Base-by-base conservation (phyloP, 2,329 filamentous ascomycete genomes). In the Alternaria sp. region DNA sequence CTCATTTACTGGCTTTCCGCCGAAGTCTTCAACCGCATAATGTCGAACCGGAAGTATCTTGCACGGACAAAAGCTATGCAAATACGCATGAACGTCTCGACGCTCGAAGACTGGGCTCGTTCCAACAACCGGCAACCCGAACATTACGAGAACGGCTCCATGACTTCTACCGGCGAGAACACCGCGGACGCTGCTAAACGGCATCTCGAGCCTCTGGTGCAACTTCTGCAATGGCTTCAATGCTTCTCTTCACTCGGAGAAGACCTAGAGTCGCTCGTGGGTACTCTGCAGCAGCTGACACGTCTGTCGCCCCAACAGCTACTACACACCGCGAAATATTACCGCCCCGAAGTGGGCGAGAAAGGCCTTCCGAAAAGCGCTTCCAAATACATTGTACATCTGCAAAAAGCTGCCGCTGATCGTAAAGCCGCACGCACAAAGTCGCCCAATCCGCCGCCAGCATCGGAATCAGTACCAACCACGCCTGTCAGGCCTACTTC, bases 21-120 rank as follows among this genome's bases (percentile, higher is more conserved):
- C 0, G 96, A 99, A 81, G 88, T 98, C 9, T 99, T 99, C 83
- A 99, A 99, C 80, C 91, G 95, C 62, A 92, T 99, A 79, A 97
- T 99, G 92, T 95, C 92, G 28, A 97, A 96, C 75, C 89, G 93
- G 68, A 94, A 95, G 78, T 99, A 97, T 75, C 86, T 99, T 10
- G 95, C 96, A 6, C 88, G 96, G 57, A 99, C 96, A 17, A 99
- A 99, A 80, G 96, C 96, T 4, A 99, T 99, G 96, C 96, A 99
- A 79, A 98, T 99, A 72, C 92, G 96, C 69, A 98, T 99, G 94
- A 99, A 99, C 77, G 89, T 99, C 7, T 98, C 96, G 0, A 91
- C 90, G 8, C 84, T 99, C 19, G 96, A 99, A 79, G 96, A 99
- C 76, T 99, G 96, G 96, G 95, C 96, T 2, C 88, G 95, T 28